A percentile compares a stretch with the other conserved stretches of the same genome.
These are phyloP conservation scores for Citrus glauca DNA, from an alignment of 345 rosid genomes.

Conservation along the genomic window DNA sequence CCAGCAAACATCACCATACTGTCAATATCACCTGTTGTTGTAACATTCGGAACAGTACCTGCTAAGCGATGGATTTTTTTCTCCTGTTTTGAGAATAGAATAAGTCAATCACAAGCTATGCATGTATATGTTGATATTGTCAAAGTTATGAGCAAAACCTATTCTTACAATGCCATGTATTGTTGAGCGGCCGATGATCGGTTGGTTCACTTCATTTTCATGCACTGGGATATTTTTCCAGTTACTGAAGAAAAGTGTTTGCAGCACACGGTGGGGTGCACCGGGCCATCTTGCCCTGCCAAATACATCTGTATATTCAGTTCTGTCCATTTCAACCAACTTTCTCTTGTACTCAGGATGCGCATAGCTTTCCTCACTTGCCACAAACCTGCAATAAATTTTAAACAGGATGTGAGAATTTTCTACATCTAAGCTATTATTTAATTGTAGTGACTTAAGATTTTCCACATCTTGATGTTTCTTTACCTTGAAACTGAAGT, in stretches of 20 bases:
- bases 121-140: not conserved
- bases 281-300: slow-evolving; percentile 88
- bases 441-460: not conserved
- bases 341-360: slow-evolving; percentile 77
- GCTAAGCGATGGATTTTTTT: slow-evolving; percentile 64
- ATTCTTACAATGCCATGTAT: slow-evolving; percentile 62
- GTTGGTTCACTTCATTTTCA: slow-evolving; percentile 66
- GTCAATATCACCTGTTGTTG: slow-evolving; percentile 70
- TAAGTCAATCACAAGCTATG: not conserved
- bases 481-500: not conserved
- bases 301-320: slow-evolving; percentile 67
- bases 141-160: not conserved
- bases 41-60: slow-evolving; percentile 69
- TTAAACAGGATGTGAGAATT: not conserved
- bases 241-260: slow-evolving; percentile 60
- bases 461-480: not conserved
- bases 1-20: slow-evolving; percentile 96
- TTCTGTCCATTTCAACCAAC: slow-evolving; percentile 58
- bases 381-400: slow-evolving; percentile 56
- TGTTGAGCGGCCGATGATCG: slow-evolving; percentile 63
- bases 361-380: slow-evolving; percentile 79
- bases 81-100: slow-evolving; percentile 41
- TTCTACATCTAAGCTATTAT: not conserved
- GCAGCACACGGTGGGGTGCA: slow-evolving; percentile 74
- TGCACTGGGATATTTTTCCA: slow-evolving; percentile 55